Conservation (phyloP, 768 basidiomycete species). For the Peribolospora kevripleyi region DNA sequence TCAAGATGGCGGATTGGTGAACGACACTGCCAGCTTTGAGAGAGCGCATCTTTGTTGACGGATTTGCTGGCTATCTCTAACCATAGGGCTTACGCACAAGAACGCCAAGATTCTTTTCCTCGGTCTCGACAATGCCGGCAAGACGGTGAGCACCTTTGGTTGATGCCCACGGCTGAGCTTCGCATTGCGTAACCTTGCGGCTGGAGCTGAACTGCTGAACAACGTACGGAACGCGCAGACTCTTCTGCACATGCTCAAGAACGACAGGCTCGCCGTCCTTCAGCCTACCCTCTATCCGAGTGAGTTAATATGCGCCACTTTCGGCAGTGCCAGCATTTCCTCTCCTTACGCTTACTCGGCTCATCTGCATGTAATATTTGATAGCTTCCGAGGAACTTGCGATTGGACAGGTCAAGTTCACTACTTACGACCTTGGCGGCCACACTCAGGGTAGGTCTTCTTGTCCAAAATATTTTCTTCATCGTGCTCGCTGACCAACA, state of each 20-base stretch:
- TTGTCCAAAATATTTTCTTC: background rate
- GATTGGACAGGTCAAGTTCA: slow-evolving; percentile 97
- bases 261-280: slow-evolving; percentile 84
- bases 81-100: slow-evolving; percentile 68
- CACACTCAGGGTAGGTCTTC: slow-evolving; percentile 61
- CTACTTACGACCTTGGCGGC: slow-evolving; percentile 91
- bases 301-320: slow-evolving; percentile 21
- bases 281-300: slow-evolving; percentile 98
- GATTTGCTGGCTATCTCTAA: background rate
- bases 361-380: background rate
- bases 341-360: background rate
- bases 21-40: slow-evolving; percentile 1
- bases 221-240: slow-evolving; percentile 30
- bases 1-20: slow-evolving; percentile 10
- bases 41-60: background rate
- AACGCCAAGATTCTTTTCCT: slow-evolving; percentile 99
- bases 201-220: too few relatives aligned
- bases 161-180: too few relatives aligned
- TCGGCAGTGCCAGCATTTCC: background rate
- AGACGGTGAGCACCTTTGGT: slow-evolving; percentile 42
- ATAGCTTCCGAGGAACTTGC: slow-evolving; percentile 96
- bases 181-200: too few relatives aligned
- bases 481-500: background rate
- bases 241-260: slow-evolving; percentile 95
- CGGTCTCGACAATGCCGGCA: slow-evolving; percentile 95